Evolutionary conservation across 805 yeast species (phyloP).

Genomic region (Zygosaccharomyces pseudorouxii): DNA sequence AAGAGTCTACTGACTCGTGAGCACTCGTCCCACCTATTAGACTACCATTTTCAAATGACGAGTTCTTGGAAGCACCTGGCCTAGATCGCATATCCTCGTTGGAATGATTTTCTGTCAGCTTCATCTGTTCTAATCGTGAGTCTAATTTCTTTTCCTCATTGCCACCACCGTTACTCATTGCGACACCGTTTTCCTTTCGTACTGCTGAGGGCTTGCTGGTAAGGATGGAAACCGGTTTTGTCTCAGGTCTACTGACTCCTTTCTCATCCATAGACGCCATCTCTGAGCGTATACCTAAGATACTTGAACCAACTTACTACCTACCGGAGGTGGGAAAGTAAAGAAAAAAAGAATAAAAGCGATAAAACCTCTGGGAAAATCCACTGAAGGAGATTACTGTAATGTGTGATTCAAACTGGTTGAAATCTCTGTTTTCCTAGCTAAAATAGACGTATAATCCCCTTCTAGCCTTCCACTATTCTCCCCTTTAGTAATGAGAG

Average conservation of each 20-base stretch:
- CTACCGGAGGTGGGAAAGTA: background rate
- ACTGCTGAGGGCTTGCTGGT: conserved; percentile 6
- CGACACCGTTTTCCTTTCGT: conserved; percentile 2
- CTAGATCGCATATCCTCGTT: conserved; percentile 4
- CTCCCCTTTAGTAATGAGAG: background rate
- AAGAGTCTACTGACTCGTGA: conserved; percentile 5
- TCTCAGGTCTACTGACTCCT: conserved; percentile 1
- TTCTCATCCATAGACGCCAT: conserved; percentile 3
- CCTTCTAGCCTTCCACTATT: background rate
- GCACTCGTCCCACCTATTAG: conserved; percentile 7
- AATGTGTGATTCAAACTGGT: background rate
- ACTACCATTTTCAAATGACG: conserved; percentile 7
- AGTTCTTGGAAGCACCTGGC: conserved; percentile 1
- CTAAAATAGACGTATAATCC: background rate
- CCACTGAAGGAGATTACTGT: background rate
- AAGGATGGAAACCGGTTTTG: conserved; percentile 19
- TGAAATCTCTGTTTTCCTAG: background rate
- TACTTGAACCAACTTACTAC: background rate
- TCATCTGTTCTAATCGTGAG: background rate
- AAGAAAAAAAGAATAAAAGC: background rate
- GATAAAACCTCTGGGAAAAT: background rate
- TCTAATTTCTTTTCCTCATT: conserved; percentile 1
- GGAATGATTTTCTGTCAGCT: background rate
- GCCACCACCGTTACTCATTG: background rate
- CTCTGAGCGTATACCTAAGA: background rate